Evolutionary conservation across 192 early-diverging fungal genomes (phyloP), one percentile per base, ranked within the genome.

Genomic region (Allomyces macrogynus): DNA sequence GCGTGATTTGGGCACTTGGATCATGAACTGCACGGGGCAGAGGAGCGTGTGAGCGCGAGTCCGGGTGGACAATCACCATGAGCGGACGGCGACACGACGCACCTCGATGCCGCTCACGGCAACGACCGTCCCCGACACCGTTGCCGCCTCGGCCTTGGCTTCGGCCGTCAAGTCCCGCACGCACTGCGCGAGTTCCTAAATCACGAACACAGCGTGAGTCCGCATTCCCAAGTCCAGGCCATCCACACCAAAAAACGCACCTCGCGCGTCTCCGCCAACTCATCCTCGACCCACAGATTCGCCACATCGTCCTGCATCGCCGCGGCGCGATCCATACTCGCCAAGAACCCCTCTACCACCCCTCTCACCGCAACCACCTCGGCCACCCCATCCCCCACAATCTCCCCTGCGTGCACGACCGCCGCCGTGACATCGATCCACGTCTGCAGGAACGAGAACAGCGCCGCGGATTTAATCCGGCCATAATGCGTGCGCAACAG

Each of bases 91-190:
- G 14, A 57, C 11, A 8, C 62, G 14, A 57, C 11, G 5, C 24
- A 23, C 23, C 14, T 24, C 23, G 62, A 61, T 62, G 12, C n/a
- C 10, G 12, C 54, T 62, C 12, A 23, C 27, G 24, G 26, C 20
- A 10, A 67, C 66, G 43, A 76, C 72, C 11, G 66, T 73, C 71
- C 73, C 72, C 0, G 91, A 89, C 0, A 87, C 81, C 18, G 75
- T 76, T n/a, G 72, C 72, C 0, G 74, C 73, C 18, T 75, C 69
- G 10, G 74, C 67, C 64, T 77, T 79, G 20, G 79, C 82, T 49
- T 90, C 69, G 70, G 92, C 90, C 12, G 92, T 70, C 60, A 90
- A 70, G 65, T 87, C 90, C 76, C 69, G 42, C 32, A 25, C 5
- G 32, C 54, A 63, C 11, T 60, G 71, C 70, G 89, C 88, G 10